Evolutionary conservation across 345 rosid species (phyloP).

Genomic region (Erodium maritimum): DNA sequence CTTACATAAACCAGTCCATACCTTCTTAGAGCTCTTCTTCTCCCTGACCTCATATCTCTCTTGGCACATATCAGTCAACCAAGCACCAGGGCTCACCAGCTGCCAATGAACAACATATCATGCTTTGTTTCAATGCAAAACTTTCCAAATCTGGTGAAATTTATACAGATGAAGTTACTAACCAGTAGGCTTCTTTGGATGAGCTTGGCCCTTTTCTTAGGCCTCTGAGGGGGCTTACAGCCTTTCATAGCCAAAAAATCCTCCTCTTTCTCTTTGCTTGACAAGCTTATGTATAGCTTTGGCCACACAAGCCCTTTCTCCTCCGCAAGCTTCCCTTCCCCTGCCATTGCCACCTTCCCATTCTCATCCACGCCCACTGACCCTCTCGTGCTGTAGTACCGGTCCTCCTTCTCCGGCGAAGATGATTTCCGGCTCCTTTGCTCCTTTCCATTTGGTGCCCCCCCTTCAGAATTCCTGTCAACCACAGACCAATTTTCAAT

Average conservation of each 20-base stretch:
- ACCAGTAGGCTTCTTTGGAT: constrained; percentile 62
- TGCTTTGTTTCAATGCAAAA: too few species aligned
- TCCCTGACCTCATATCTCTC: constrained; percentile 77
- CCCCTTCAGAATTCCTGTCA: constrained; percentile 46
- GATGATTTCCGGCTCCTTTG: constrained; percentile 27
- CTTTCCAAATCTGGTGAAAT: background rate
- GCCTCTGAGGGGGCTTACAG: constrained; percentile 67
- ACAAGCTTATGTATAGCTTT: constrained; percentile 37
- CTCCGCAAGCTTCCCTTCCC: constrained; percentile 38
- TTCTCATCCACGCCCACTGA: constrained; percentile 23
- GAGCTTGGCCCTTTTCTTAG: constrained; percentile 59
- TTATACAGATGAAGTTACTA: constrained; percentile 10
- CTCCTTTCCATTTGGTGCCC: constrained; percentile 19
- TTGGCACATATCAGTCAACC: constrained; percentile 71
- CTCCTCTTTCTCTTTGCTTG: constrained; percentile 72
- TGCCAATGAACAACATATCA: constrained; percentile 9
- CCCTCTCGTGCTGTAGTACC: constrained; percentile 51
- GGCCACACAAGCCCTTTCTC: constrained; percentile 48
- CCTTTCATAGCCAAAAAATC: constrained; percentile 78
- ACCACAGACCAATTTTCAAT: constrained; percentile 3
- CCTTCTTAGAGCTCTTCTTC: constrained; percentile 66
- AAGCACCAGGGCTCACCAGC: constrained; percentile 73
- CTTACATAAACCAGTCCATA: constrained; percentile 8
- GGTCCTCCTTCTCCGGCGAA: constrained; percentile 52
- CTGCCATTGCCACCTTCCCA: constrained; percentile 22